Percentiles rank a stretch among this genome's conserved stretches.
These are phyloP conservation scores for Kwoniella botswanensis DNA, from an alignment of 768 basidiomycete genomes.

Conservation along the genomic window DNA sequence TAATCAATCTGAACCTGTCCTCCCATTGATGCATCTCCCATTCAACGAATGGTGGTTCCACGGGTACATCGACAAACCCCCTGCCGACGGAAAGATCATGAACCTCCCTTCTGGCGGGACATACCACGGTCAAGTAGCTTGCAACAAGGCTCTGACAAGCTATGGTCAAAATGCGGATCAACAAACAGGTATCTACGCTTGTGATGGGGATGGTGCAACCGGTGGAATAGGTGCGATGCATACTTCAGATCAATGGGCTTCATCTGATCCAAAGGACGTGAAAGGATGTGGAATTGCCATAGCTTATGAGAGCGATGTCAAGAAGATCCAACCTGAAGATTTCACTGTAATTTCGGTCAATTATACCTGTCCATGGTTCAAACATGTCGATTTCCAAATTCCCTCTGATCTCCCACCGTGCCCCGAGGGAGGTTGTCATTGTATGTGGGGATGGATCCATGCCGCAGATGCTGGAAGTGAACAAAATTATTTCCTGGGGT, in stretches of 20 bases:
- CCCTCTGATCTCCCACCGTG: constrained; percentile 55
- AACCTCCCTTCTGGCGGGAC: constrained; percentile 49
- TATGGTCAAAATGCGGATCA: constrained; percentile 35
- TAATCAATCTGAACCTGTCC: constrained; percentile 49
- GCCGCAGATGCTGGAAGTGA: constrained; percentile 41
- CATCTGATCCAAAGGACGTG: constrained; percentile 45
- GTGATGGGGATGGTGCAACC: constrained; percentile 35
- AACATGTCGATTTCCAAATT: constrained; percentile 54
- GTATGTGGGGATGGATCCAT: constrained; percentile 57
- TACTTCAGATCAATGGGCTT: constrained; percentile 45
- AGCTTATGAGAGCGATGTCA: constrained; percentile 48
- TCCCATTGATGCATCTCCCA: constrained; percentile 43
- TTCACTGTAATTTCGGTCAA: constrained; percentile 48
- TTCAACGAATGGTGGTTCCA: constrained; percentile 57
- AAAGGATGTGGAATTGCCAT: constrained; percentile 53
- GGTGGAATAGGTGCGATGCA: constrained; percentile 54
- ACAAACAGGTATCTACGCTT: constrained; percentile 48
- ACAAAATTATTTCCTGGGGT: constrained; percentile 50
- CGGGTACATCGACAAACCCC: constrained; percentile 51
- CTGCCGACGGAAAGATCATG: constrained; percentile 46
- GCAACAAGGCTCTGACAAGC: constrained; percentile 46
- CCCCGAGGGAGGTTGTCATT: constrained; percentile 53
- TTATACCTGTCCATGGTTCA: constrained; percentile 52
- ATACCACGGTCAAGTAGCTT: constrained; percentile 50
- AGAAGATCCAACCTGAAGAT: constrained; percentile 45